A percentile compares a stretch with the other conserved stretches of the same genome.
phyloP scores from a whole-genome alignment of 352 stramenopile species.

The Pythium scleroteichum region DNA sequence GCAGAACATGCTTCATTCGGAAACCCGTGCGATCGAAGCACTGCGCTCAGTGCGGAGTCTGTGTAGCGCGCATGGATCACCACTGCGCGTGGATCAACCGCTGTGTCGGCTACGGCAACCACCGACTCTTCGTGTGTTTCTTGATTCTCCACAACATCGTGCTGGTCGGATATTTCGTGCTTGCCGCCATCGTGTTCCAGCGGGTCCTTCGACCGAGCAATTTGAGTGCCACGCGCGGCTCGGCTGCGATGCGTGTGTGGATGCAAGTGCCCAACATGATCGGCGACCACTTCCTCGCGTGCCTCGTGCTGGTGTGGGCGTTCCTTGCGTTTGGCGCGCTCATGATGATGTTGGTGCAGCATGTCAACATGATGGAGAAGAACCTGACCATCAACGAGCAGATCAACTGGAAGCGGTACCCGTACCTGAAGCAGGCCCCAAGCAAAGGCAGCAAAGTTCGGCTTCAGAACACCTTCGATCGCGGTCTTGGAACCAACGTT shows the following conservation, averaged over 20 bases:
- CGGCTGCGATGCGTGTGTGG: slow-evolving; percentile 54
- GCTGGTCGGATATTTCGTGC: slow-evolving; percentile 45
- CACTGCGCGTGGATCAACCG: slow-evolving; percentile 89
- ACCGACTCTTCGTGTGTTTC: slow-evolving; percentile 79
- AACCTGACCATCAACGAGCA: slow-evolving; percentile 85
- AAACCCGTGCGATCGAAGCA: slow-evolving; percentile 84
- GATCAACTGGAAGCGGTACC: slow-evolving; percentile 82
- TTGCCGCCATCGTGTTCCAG: slow-evolving; percentile 40
- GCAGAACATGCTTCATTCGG: slow-evolving; percentile 65
- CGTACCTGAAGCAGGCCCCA: slow-evolving; percentile 46
- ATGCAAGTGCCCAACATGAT: slow-evolving; percentile 56
- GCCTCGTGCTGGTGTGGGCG: slow-evolving; percentile 66
- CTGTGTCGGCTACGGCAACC: slow-evolving; percentile 79
- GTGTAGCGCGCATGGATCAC: slow-evolving; percentile 84
- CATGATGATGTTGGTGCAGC: slow-evolving; percentile 62
- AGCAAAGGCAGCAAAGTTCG: slow-evolving; percentile 2
- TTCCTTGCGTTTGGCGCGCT: slow-evolving; percentile 48
- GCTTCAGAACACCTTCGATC: slow-evolving; percentile 30
- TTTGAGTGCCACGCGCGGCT: slow-evolving; percentile 17
- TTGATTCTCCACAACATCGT: slow-evolving; percentile 63
- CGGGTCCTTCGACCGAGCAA: slow-evolving; percentile 33
- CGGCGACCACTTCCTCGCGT: slow-evolving; percentile 49
- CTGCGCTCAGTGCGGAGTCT: slow-evolving; percentile 73
- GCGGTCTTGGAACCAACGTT: slow-evolving; percentile 18
- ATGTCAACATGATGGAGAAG: slow-evolving; percentile 58